These are phyloP conservation scores for Mycena metata DNA, from an alignment of 768 basidiomycete species.

Conservation along the genomic window DNA sequence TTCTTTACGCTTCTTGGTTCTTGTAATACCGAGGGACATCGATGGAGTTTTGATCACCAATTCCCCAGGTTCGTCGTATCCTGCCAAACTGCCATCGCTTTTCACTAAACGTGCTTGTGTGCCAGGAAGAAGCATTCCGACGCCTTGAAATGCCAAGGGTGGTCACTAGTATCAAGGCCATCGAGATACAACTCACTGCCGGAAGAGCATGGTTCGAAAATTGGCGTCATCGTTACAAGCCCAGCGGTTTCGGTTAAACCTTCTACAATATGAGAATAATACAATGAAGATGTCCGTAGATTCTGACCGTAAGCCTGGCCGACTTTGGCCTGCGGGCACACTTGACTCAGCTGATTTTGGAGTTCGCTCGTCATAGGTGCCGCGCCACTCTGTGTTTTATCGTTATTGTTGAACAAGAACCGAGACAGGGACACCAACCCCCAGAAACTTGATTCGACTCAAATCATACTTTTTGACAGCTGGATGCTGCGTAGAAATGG, in stretches of 20 bases:
- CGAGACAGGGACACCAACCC: constrained; percentile 53
- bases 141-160: constrained; percentile 62
- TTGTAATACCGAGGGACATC: constrained; percentile 57
- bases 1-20: constrained; percentile 69
- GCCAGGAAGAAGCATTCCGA: constrained; percentile 54
- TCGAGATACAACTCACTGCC: constrained; percentile 18
- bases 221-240: constrained; percentile 62
- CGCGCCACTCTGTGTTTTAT: constrained; percentile 58
- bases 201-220: constrained; percentile 52
- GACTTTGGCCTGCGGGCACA: constrained; percentile 64
- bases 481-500: constrained; percentile 55
- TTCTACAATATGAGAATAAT: constrained; percentile 39
- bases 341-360: constrained; percentile 59
- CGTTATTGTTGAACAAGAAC: neutral
- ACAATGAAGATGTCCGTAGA: neutral
- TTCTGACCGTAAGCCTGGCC: constrained; percentile 69
- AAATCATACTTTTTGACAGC: constrained; percentile 65
- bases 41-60: constrained; percentile 56
- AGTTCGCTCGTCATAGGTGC: constrained; percentile 70
- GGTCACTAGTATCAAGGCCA: too few species aligned
- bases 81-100: constrained; percentile 55
- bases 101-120: constrained; percentile 57
- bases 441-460: constrained; percentile 54
- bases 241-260: constrained; percentile 78
- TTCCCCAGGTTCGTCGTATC: constrained; percentile 59